These are phyloP conservation scores for Caryopteris hybrid DNA, from an alignment of 305 asterid genomes.

Conservation along the genomic window DNA sequence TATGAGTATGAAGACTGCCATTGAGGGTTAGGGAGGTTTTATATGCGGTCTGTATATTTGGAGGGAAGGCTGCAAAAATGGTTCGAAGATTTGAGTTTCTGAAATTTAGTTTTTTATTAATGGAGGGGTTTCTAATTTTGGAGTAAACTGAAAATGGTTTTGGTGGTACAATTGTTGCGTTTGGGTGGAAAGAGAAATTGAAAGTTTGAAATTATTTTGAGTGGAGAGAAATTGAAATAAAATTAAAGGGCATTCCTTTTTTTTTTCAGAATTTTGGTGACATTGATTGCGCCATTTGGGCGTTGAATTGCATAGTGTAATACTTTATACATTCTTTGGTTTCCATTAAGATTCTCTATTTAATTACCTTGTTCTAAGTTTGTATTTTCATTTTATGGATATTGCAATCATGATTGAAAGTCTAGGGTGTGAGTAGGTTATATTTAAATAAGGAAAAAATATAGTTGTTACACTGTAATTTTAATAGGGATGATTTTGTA, in stretches of 20 bases:
- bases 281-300: neutral
- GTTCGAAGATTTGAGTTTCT: neutral
- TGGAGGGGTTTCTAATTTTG: constrained; percentile 16
- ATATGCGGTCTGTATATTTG: neutral
- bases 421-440: too few species aligned
- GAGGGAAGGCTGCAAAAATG: constrained; percentile 10
- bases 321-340: neutral
- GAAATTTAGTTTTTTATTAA: neutral
- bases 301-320: neutral
- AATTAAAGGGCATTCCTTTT: too few species aligned
- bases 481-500: too few species aligned
- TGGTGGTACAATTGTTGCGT: neutral
- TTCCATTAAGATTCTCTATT: neutral
- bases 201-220: neutral
- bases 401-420: too few species aligned
- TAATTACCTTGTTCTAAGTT: too few species aligned
- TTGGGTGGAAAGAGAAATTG: neutral
- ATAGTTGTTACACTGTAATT: too few species aligned
- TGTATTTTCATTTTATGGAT: too few species aligned
- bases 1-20: neutral
- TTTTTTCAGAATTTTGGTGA: neutral
- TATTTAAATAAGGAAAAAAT: too few species aligned
- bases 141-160: neutral
- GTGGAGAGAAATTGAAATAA: constrained; percentile 11
- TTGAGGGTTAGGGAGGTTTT: neutral